phyloP scores from a whole-genome alignment of 2,329 filamentous ascomycete genomes.

The Ceratocystiopsis brevicomis region DNA sequence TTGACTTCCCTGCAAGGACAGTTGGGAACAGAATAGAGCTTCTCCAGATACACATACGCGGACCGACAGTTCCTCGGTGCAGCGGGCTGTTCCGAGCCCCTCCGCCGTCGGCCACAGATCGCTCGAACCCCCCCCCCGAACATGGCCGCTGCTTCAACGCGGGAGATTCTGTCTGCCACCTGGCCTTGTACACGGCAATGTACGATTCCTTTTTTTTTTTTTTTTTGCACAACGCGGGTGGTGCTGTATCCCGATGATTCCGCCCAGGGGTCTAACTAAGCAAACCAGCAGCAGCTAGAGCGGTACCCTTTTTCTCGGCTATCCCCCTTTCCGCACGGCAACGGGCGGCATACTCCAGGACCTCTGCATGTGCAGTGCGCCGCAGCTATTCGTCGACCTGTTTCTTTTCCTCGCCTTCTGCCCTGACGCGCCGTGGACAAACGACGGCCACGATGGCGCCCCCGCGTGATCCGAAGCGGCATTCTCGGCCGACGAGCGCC shows the following conservation, averaged over 20 bases:
- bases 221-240: background rate
- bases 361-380: background rate
- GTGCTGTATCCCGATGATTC: background rate
- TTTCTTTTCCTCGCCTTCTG: background rate
- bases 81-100: no score
- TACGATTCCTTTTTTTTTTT: background rate
- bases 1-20: no score
- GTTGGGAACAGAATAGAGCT: no score
- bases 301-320: background rate
- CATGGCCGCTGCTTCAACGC: slow-evolving; percentile 5
- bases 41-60: no score
- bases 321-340: background rate
- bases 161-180: slow-evolving; percentile 4
- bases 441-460: no score
- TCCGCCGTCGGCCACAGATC: background rate
- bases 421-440: no score
- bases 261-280: no score
- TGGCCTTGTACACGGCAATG: slow-evolving; percentile 2
- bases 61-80: no score
- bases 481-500: no score
- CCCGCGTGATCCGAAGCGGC: no score
- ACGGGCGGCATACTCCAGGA: background rate
- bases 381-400: background rate
- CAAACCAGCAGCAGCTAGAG: background rate
- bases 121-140: slow-evolving; percentile 1